Evolutionary conservation across 306 rosid species (phyloP), one percentile per base, ranked within the genome.

Genomic region (Quercus suber): DNA sequence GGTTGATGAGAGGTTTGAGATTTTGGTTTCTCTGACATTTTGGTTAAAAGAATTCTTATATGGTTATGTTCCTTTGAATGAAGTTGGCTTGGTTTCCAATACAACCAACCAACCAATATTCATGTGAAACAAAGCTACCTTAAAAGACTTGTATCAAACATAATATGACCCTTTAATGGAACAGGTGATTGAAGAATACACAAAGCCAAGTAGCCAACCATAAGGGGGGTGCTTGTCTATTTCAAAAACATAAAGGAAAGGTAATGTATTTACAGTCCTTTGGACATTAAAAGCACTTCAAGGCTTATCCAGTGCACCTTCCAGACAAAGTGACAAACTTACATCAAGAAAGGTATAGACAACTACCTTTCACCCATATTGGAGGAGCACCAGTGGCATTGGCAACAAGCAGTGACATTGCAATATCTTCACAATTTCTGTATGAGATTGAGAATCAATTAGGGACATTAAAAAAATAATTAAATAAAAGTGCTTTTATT

Each of bases 391-490:
- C 41, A 4, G 88, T 86, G 67, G 87, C 79, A 83, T 88, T 88
- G 56, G 88, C 88, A 75, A 90, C 78, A 31, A 88, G 87, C 73
- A 90, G 82, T 61, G 92, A 86, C 90, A 86, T 86, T 57, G 87
- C 94, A 76, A 88, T 85, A 79, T 88, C 92, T 83, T 90, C 90
- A 80, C 89, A 88, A 73, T 79, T 83, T 69, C 89, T 90, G 84
- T 41, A 57, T 12, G 37, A 65, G 33, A 82, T 74, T 28, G 17
- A 76, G 71, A 78, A 51, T 55, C 71, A 43, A 14, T 11, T 41
- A 49, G 65, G 73, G 55, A 52, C 31, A 70, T 33, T 76, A 31
- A 30, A 72, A 79, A 58, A 6, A 71, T n/a, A 30, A 49, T 57
- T 49, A 59, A 49, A 75, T 59, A 33, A 69, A 19, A 13, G 15